Evolutionary conservation across 2,329 filamentous ascomycete species (phyloP).

Genomic region (Alternaria alternata): DNA sequence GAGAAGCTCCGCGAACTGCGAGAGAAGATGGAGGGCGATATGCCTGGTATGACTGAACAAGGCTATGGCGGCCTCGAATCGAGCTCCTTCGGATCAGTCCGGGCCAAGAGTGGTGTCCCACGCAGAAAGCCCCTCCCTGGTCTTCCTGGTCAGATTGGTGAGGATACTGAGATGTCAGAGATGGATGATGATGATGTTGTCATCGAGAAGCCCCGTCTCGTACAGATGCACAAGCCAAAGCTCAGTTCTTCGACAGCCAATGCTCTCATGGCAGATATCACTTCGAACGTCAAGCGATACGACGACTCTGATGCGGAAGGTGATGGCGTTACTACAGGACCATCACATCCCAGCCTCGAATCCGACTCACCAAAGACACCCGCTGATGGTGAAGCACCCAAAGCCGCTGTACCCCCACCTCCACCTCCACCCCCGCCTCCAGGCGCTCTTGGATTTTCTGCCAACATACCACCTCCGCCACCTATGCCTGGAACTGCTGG

Average conservation of each 20-base stretch:
- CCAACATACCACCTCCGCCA: conserved; percentile 54
- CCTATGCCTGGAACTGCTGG: conserved; percentile 58
- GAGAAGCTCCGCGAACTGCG: conserved; percentile 90
- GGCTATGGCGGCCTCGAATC: conserved; percentile 66
- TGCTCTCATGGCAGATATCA: conserved; percentile 75
- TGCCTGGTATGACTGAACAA: conserved; percentile 56
- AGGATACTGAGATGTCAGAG: conserved; percentile 47
- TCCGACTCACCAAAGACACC: conserved; percentile 73
- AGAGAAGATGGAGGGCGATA: conserved; percentile 85
- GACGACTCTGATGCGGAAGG: conserved; percentile 78
- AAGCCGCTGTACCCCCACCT: conserved; percentile 55
- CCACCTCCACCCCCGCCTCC: conserved; percentile 52
- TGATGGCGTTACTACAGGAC: conserved; percentile 75
- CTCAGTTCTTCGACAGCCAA: conserved; percentile 69
- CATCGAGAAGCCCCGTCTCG: conserved; percentile 79
- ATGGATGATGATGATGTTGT: conserved; percentile 63
- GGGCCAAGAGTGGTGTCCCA: conserved; percentile 52
- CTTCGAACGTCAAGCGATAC: conserved; percentile 75
- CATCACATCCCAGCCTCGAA: conserved; percentile 78
- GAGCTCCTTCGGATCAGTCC: conserved; percentile 67
- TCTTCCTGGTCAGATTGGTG: conserved; percentile 43
- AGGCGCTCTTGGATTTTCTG: conserved; percentile 48
- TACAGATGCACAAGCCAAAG: conserved; percentile 79
- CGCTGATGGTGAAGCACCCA: conserved; percentile 60
- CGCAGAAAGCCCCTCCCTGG: conserved; percentile 51